phyloP scores from a whole-genome alignment of 441 rosid species.

The Monsonia emarginata region DNA sequence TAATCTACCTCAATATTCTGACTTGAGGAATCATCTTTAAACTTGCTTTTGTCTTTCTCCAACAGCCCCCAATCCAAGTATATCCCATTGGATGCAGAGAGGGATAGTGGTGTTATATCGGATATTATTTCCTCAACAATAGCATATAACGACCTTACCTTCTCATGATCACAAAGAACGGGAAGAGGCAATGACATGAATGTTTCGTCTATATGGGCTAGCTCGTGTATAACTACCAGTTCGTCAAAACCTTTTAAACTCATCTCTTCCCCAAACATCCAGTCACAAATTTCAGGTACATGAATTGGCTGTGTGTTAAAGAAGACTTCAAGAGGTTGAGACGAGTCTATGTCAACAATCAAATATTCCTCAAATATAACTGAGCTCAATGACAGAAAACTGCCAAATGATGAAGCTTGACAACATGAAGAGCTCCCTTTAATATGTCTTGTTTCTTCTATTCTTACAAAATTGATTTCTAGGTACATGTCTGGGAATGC shows the following conservation, averaged over 20 bases:
- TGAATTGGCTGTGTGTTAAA: slow-evolving; percentile 27
- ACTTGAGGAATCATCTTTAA: slow-evolving; percentile 23
- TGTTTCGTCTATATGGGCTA: slow-evolving; percentile 57
- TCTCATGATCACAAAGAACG: slow-evolving; percentile 36
- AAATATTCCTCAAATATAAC: slow-evolving; percentile 48
- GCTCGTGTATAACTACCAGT: slow-evolving; percentile 61
- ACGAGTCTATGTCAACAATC: slow-evolving; percentile 39
- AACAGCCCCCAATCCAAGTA: slow-evolving; percentile 82
- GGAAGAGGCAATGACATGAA: slow-evolving; percentile 79
- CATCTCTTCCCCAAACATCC: slow-evolving; percentile 47
- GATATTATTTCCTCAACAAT: slow-evolving; percentile 37
- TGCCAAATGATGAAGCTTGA: slow-evolving; percentile 22
- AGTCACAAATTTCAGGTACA: slow-evolving; percentile 37
- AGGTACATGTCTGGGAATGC: slow-evolving; percentile 22
- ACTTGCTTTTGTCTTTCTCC: slow-evolving; percentile 43
- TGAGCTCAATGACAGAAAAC: slow-evolving; percentile 21
- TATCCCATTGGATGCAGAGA: slow-evolving; percentile 66
- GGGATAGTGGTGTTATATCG: slow-evolving; percentile 34
- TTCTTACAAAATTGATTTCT: slow-evolving; percentile 37
- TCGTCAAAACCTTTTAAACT: slow-evolving; percentile 59
- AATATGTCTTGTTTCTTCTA: slow-evolving; percentile 31
- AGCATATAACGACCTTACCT: slow-evolving; percentile 31
- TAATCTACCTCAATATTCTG: slow-evolving; percentile 31
- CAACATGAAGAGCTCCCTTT: slow-evolving; percentile 23
- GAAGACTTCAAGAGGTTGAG: slow-evolving; percentile 36